A percentile compares a stretch with the other conserved stretches of the same genome.
phyloP scores from a whole-genome alignment of 371 early-diverging fungal genomes.

The Mortierella sp. region DNA sequence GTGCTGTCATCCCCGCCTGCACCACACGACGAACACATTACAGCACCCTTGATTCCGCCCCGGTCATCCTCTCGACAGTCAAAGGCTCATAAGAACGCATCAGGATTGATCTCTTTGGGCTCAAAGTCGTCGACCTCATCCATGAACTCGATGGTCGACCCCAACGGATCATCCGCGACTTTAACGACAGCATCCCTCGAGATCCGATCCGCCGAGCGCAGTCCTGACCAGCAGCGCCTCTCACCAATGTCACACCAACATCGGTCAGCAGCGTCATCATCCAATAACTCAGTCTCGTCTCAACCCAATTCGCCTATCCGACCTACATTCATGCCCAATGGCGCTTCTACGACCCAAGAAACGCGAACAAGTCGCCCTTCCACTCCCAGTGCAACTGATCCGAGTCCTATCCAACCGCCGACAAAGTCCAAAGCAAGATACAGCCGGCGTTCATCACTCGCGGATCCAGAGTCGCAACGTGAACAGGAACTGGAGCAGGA shows the following conservation, averaged over 20 bases:
- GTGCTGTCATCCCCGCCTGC: conserved; percentile 32
- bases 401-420: background rate
- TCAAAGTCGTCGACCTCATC: conserved; percentile 38
- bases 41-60: conserved; percentile 40
- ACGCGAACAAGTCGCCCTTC: background rate
- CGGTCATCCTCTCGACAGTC: conserved; percentile 50
- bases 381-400: background rate
- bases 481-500: conserved; percentile 18
- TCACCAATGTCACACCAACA: conserved; percentile 18
- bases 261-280: conserved; percentile 14
- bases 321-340: conserved; percentile 5
- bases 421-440: conserved; percentile 8
- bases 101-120: conserved; percentile 13
- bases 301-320: conserved; percentile 3
- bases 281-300: conserved; percentile 25
- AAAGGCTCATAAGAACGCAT: conserved; percentile 15
- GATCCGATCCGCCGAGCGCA: conserved; percentile 20
- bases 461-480: background rate
- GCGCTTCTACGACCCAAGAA: background rate
- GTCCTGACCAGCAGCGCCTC: conserved; percentile 5
- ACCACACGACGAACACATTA: conserved; percentile 14
- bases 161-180: conserved; percentile 34
- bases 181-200: conserved; percentile 21
- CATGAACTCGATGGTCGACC: conserved; percentile 27
- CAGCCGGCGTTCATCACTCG: conserved; percentile 18